Evolutionary conservation across 345 rosid species (phyloP).

Genomic region (Nephelium lappaceum): DNA sequence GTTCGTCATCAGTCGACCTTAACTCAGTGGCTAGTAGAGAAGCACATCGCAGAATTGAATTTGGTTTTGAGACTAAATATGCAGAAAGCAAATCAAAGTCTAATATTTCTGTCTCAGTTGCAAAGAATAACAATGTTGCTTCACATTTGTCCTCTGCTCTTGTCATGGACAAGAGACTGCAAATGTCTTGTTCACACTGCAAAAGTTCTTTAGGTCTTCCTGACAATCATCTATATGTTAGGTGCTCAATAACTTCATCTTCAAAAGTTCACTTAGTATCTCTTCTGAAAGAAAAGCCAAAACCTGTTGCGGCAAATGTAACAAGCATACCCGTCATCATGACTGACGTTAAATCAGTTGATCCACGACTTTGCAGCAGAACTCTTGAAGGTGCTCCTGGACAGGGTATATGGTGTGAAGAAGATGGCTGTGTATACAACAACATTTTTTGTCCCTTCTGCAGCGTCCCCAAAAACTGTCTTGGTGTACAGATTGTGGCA

Average conservation of each 20-base stretch:
- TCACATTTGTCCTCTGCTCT: constrained; percentile 30
- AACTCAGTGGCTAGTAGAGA: constrained; percentile 29
- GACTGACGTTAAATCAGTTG: constrained; percentile 57
- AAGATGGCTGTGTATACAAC: constrained; percentile 92
- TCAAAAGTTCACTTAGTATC: constrained; percentile 63
- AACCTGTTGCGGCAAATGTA: constrained; percentile 31
- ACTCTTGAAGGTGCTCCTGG: constrained; percentile 36
- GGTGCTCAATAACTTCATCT: constrained; percentile 53
- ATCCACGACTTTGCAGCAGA: constrained; percentile 49
- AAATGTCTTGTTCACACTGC: constrained; percentile 69
- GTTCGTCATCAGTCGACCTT: constrained; percentile 44
- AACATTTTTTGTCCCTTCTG: constrained; percentile 83
- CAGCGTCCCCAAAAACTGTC: constrained; percentile 51
- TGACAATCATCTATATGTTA: constrained; percentile 53
- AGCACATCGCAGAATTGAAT: constrained; percentile 53
- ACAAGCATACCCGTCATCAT: constrained; percentile 55
- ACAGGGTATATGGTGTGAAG: constrained; percentile 70
- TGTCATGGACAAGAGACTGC: constrained; percentile 47
- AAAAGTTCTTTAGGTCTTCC: constrained; percentile 63
- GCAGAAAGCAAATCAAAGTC: constrained; percentile 34
- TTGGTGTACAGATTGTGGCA: constrained; percentile 84
- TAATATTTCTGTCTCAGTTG: constrained; percentile 9
- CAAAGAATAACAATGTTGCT: constrained; percentile 12
- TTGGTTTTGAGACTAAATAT: constrained; percentile 38
- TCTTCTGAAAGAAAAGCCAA: constrained; percentile 46